Conservation (phyloP, 768 basidiomycete species). For the Leucosporidium scottii region DNA sequence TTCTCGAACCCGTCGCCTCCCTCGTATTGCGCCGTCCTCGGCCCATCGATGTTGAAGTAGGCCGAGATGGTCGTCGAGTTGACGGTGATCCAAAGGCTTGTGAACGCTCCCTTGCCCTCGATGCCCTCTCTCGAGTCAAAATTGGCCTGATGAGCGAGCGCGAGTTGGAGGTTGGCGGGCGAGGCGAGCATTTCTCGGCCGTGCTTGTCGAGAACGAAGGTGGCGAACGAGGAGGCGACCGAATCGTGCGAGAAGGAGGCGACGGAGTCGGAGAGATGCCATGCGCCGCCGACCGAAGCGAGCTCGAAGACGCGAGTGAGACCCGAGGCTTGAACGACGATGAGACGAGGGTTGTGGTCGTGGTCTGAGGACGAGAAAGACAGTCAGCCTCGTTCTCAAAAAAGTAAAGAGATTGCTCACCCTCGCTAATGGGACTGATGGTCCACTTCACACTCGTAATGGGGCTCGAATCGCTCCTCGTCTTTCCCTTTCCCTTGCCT, state of each 20-base stretch:
- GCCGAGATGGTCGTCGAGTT: constrained; percentile 7
- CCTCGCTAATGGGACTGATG: constrained; percentile 53
- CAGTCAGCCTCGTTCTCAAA: constrained; percentile 29
- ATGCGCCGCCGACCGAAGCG: constrained; percentile 48
- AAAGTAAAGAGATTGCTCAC: constrained; percentile 41
- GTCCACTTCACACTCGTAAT: constrained; percentile 61
- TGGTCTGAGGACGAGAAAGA: constrained; percentile 37
- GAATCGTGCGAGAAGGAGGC: constrained; percentile 44
- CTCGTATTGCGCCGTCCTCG: constrained; percentile 22
- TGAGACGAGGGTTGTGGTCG: constrained; percentile 52
- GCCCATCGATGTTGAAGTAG: constrained; percentile 29
- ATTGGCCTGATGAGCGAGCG: constrained; percentile 17
- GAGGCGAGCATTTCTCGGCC: constrained; percentile 19
- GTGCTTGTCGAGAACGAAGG: constrained; percentile 42
- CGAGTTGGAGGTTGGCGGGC: constrained; percentile 20
- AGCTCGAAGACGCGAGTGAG: constrained; percentile 53
- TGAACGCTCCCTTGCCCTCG: constrained; percentile 26
- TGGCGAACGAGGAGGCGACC: constrained; percentile 40
- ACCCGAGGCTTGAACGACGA: constrained; percentile 58
- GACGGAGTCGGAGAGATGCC: constrained; percentile 43
- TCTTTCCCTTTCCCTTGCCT: constrained; percentile 45
- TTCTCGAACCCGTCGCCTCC: constrained; percentile 6
- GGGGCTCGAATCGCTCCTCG: constrained; percentile 47
- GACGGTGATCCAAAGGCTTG: constrained; percentile 29
- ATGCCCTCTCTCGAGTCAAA: not conserved